These are phyloP conservation scores for Teunomyces stri DNA, from an alignment of 805 yeast species.

Conservation along the genomic window DNA sequence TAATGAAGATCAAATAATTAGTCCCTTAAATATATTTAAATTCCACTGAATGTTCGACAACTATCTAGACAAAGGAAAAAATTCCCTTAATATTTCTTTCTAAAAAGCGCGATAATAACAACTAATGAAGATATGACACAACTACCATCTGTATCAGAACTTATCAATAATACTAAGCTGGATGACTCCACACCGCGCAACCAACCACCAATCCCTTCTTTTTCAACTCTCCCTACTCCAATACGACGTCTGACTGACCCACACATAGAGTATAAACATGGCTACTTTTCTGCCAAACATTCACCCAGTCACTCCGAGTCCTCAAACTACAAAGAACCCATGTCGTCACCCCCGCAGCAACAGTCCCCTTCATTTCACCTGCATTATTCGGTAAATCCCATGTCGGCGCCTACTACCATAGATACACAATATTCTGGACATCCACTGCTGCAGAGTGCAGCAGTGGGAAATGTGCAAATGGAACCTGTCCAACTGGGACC, in stretches of 20 bases:
- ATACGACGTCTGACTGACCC: constrained; percentile 15
- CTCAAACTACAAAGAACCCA: constrained; percentile 7
- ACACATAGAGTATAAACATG: constrained; percentile 6
- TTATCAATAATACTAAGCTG: constrained; percentile 17
- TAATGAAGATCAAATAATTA: constrained; percentile 1
- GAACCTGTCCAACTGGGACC: background rate
- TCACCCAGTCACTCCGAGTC: constrained; percentile 5
- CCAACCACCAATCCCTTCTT: background rate
- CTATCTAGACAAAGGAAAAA: background rate
- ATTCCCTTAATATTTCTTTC: background rate
- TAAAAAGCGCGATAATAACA: background rate
- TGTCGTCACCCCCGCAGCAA: constrained; percentile 4
- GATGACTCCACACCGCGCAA: constrained; percentile 5
- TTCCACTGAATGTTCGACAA: background rate
- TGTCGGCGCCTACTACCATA: background rate
- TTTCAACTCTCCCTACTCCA: constrained; percentile 11
- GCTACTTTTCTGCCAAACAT: constrained; percentile 3
- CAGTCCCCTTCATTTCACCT: constrained; percentile 1
- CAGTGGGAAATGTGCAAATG: background rate
- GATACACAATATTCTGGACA: background rate
- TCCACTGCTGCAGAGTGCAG: background rate
- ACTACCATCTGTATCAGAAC: constrained; percentile 26
- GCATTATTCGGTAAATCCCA: background rate
- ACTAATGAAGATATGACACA: constrained; percentile 13
- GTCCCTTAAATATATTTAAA: constrained; percentile 1